Evolutionary conservation across 2,329 filamentous ascomycete genomes (phyloP).

Genomic region (Ramichloridium luteum): DNA sequence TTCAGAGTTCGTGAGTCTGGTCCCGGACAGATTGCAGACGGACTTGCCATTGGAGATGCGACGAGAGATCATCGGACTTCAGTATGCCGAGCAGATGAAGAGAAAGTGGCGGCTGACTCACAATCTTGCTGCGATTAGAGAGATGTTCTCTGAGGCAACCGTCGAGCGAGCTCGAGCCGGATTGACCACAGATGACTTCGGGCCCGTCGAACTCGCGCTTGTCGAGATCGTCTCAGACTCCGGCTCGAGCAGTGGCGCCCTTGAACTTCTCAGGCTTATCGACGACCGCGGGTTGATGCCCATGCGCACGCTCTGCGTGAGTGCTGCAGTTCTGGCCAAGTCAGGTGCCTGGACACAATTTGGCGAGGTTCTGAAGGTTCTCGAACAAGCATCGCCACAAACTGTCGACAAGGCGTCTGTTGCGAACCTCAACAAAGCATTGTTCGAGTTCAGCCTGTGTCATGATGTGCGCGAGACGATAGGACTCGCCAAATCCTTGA

Average conservation of each 20-base stretch:
- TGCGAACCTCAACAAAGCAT: slow-evolving; percentile 11
- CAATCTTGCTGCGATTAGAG: background rate
- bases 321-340: slow-evolving; percentile 7
- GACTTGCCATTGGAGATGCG: no score
- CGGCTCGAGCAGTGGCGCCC: slow-evolving; percentile 6
- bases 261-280: slow-evolving; percentile 3
- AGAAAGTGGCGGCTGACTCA: background rate
- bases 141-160: background rate
- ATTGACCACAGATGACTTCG: no score
- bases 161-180: no score
- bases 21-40: no score
- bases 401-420: slow-evolving; percentile 1
- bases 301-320: slow-evolving; percentile 5
- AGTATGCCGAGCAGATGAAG: background rate
- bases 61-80: background rate
- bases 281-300: background rate
- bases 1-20: no score
- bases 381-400: slow-evolving; percentile 2
- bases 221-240: slow-evolving; percentile 8
- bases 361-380: slow-evolving; percentile 2
- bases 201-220: slow-evolving; percentile 4
- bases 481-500: slow-evolving; percentile 15
- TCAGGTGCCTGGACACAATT: slow-evolving; percentile 7
- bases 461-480: slow-evolving; percentile 17
- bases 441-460: slow-evolving; percentile 10